phyloP scores from a whole-genome alignment of 2,329 filamentous ascomycete genomes.

The Leptographium flavum region DNA sequence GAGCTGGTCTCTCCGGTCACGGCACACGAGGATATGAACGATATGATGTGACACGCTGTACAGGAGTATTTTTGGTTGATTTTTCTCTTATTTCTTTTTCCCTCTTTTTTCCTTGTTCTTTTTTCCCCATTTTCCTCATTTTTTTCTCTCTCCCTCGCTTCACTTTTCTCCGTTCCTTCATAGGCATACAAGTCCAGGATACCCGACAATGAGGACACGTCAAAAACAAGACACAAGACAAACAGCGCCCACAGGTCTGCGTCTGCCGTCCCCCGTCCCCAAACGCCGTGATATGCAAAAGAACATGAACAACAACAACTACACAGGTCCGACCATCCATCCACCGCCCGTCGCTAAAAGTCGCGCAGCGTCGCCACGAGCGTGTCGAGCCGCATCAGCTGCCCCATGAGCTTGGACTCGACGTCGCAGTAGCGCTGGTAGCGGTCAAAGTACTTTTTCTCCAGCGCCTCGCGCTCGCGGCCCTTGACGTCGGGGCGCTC shows the following conservation, averaged over 20 bases:
- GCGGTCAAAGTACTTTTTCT: conserved; percentile 54
- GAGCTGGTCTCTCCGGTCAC: neutral
- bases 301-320: no score
- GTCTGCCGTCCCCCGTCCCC: no score
- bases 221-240: neutral
- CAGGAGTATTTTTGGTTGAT: neutral
- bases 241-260: no score
- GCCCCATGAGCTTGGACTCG: conserved; percentile 60
- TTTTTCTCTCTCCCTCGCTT: neutral
- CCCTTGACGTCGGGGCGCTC: conserved; percentile 77
- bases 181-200: no score
- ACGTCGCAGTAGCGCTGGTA: conserved; percentile 46
- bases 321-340: no score
- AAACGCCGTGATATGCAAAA: no score
- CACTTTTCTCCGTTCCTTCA: no score
- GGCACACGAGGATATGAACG: no score
- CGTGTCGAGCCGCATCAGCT: conserved; percentile 71
- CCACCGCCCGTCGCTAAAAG: conserved; percentile 30
- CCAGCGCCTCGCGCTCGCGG: conserved; percentile 68
- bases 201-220: neutral
- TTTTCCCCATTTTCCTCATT: neutral
- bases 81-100: neutral
- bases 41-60: neutral
- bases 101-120: neutral
- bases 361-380: conserved; percentile 74